These are phyloP conservation scores for Quercus ilex DNA, from an alignment of 306 rosid genomes.

Conservation along the genomic window DNA sequence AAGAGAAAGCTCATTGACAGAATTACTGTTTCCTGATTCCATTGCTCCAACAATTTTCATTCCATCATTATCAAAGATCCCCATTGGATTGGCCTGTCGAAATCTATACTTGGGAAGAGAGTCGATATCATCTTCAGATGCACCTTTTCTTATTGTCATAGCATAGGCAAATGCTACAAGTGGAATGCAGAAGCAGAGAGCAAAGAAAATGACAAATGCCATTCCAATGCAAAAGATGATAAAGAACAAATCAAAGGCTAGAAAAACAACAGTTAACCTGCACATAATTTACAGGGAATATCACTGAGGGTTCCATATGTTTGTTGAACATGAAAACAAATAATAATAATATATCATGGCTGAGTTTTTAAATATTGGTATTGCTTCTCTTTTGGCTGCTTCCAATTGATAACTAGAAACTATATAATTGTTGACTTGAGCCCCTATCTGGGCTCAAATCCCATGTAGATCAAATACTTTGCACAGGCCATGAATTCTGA, in stretches of 20 bases:
- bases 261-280: conserved; percentile 90
- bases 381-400: background rate
- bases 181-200: conserved; percentile 71
- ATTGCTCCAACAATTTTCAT: conserved; percentile 33
- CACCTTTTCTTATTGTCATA: conserved; percentile 69
- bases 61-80: conserved; percentile 30
- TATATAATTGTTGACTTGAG: too few relatives aligned
- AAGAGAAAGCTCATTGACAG: conserved; percentile 48
- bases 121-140: conserved; percentile 73
- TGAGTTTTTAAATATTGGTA: background rate
- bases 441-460: too few relatives aligned
- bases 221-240: conserved; percentile 75
- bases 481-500: background rate
- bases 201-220: conserved; percentile 67
- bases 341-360: background rate
- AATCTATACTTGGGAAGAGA: conserved; percentile 71
- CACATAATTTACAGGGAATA: conserved; percentile 22
- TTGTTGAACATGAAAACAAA: background rate
- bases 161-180: conserved; percentile 71
- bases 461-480: background rate
- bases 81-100: conserved; percentile 44
- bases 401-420: too few relatives aligned
- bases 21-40: conserved; percentile 36
- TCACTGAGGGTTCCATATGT: background rate
- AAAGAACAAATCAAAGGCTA: conserved; percentile 77